Conservation (phyloP, 2,329 filamentous ascomycete genomes). For the Reticulascus tulasneorum region DNA sequence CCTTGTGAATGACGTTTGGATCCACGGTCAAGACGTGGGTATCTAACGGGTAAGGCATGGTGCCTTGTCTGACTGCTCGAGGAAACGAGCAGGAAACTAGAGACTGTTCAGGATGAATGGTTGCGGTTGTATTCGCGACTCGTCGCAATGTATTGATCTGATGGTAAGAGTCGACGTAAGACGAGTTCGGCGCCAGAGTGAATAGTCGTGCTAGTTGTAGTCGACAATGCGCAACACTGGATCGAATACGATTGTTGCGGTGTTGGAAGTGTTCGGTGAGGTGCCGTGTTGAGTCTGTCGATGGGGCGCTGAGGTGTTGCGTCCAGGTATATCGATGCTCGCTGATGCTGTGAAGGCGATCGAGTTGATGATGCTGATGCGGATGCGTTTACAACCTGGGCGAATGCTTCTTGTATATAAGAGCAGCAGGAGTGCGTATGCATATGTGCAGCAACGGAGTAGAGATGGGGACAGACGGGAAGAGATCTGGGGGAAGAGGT, state of each 20-base stretch:
- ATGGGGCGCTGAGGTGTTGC: neutral
- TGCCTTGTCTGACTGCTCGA: slow-evolving; percentile 32
- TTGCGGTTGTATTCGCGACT: slow-evolving; percentile 17
- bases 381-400: slow-evolving; percentile 4
- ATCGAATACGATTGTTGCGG: neutral
- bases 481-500: slow-evolving; percentile 15
- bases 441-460: slow-evolving; percentile 15
- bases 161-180: neutral
- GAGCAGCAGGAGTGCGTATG: neutral
- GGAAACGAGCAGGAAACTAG: slow-evolving; percentile 25
- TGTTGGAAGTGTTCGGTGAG: neutral
- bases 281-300: neutral
- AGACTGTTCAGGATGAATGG: slow-evolving; percentile 17
- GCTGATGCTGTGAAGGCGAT: slow-evolving; percentile 1
- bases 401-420: neutral
- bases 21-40: slow-evolving; percentile 88
- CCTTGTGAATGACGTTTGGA: slow-evolving; percentile 86
- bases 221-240: neutral
- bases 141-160: slow-evolving; percentile 1
- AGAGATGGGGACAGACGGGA: slow-evolving; percentile 9
- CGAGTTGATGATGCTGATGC: slow-evolving; percentile 8
- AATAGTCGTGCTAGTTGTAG: neutral
- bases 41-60: slow-evolving; percentile 80
- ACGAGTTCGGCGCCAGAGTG: neutral
- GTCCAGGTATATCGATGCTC: neutral